Evolutionary conservation across 345 rosid genomes (phyloP), one percentile per base, ranked within the genome.

Genomic region (Camelina laxa): DNA sequence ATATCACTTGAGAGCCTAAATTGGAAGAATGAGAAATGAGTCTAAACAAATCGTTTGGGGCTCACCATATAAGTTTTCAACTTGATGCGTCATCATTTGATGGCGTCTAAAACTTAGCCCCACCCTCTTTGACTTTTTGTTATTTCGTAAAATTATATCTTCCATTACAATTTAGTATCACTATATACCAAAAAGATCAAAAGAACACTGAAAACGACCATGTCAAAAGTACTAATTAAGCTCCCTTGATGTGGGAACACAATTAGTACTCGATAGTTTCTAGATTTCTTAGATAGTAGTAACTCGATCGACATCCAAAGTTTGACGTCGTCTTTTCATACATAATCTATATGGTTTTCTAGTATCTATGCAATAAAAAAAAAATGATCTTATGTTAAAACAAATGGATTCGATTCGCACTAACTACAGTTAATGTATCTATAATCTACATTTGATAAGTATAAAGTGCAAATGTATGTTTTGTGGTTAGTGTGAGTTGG

Each of bases 11-110:
- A 27, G 17, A 56, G 1, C 42, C 44, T 56, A 33, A 60, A 60
- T 10, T 22, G n/a, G 35, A 67, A 51, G 27, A 15, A 35, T 36
- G 44, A 9, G 41, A 64, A 36, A 49, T 24, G 59, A 39, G 51
- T 30, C 31, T 24, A 4, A 54, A 62, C 62, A 44, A 51, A 72
- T 51, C 20, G 69, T 13, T 60, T 33, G 41, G 41, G 60, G 51
- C 41, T 70, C 61, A 62, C 76, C 76, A 62, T 53, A n/a, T 53
- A n/a, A 39, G 53, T 51, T 72, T 72, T 9, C 44, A 62, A 51
- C 69, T 39, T 42, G 76, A 73, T 71, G 60, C 54, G 45, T 72
- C 76, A 72, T 73, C 70, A 62, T 73, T 63, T 73, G 76, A 63
- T 72, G 62, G 60, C 59, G 75, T 50, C 69, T 49, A 72, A 27